Evolutionary conservation across 371 early-diverging fungal species (phyloP), one percentile per base, ranked within the genome.

Genomic region (Zancudomyces culisetae): DNA sequence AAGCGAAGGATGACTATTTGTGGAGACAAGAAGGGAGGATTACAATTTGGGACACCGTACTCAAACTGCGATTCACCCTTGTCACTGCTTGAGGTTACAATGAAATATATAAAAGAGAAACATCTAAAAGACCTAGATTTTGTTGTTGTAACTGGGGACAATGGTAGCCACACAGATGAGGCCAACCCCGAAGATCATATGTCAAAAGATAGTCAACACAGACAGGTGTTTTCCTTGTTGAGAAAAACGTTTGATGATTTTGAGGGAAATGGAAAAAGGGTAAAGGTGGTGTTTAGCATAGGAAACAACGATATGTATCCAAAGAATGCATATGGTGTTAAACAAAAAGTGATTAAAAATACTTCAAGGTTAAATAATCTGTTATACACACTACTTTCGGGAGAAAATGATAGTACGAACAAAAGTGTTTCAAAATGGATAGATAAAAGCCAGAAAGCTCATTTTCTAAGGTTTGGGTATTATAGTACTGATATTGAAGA

Each of bases 251-350:
- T 35, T 35, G 35, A 35, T 35, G 35, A 6, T 35, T 18, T 18
- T 41, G 45, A 15, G 45, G 18, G 45, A 45, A 10, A 6, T 27
- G 45, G 45, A 45, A 28, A 45, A 18, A 45, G 8, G 18, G 27
- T 49, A 6, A 29, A 29, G 20, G 46, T 57, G 0, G 55, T 60
- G 23, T 69, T 66, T 19, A 64, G 64, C n/a, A 59, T 63, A 23
- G 88, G 88, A 22, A 87, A 87, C 70, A 86, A 87, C 63, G 88
- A 87, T 60, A 72, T 82, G 3, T 75, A 72, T 51, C 83, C 81
- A 22, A 81, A 83, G 56, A 84, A 86, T 61, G 72, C 70, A 27
- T 60, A 79, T 55, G 57, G 60, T 0, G 65, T 57, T 1, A 75
- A 70, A 8, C 75, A 72, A 56, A 62, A 68, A 52, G 66, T 64